A percentile compares a stretch with the other conserved stretches of the same genome.
phyloP scores from a whole-genome alignment of 352 stramenopile genomes.

The Phytophthora pistaciae region DNA sequence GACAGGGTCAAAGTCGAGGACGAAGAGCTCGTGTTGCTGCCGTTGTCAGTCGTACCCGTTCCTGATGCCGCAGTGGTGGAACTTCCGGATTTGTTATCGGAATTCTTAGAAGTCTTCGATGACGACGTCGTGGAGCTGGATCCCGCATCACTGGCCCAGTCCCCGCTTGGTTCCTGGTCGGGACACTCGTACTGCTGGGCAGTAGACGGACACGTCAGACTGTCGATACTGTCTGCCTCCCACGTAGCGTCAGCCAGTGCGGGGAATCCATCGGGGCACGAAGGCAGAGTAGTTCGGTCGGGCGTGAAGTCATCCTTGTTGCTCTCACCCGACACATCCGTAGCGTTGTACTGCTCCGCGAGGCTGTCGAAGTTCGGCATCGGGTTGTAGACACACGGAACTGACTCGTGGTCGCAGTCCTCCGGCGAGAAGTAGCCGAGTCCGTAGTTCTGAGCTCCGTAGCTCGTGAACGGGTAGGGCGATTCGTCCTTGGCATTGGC shows the following conservation, averaged over 20 bases:
- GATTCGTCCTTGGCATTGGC: conserved; percentile 65
- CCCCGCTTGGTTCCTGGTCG: conserved; percentile 52
- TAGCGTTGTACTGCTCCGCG: conserved; percentile 52
- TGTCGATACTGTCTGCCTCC: conserved; percentile 48
- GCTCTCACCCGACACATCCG: conserved; percentile 47
- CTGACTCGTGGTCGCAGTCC: conserved; percentile 67
- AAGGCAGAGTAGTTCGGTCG: conserved; percentile 37
- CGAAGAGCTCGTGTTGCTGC: conserved; percentile 21
- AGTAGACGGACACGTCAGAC: conserved; percentile 45
- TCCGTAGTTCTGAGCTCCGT: conserved; percentile 78
- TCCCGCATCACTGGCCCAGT: conserved; percentile 48
- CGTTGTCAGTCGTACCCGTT: conserved; percentile 19
- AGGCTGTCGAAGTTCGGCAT: conserved; percentile 81
- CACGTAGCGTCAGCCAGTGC: conserved; percentile 47
- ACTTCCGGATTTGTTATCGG: conserved; percentile 10
- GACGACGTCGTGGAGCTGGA: conserved; percentile 27
- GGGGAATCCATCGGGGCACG: conserved; percentile 47
- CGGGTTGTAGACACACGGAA: conserved; percentile 68
- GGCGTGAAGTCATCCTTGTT: conserved; percentile 46
- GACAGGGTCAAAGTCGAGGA: conserved; percentile 31
- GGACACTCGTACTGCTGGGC: conserved; percentile 55
- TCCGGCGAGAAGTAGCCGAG: conserved; percentile 80
- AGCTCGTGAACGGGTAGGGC: conserved; percentile 79
- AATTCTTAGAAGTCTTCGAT: conserved; percentile 28
- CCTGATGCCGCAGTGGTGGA: conserved; percentile 15